Conservation (phyloP, 2,329 filamentous ascomycete species). For the Penicillium sp. region DNA sequence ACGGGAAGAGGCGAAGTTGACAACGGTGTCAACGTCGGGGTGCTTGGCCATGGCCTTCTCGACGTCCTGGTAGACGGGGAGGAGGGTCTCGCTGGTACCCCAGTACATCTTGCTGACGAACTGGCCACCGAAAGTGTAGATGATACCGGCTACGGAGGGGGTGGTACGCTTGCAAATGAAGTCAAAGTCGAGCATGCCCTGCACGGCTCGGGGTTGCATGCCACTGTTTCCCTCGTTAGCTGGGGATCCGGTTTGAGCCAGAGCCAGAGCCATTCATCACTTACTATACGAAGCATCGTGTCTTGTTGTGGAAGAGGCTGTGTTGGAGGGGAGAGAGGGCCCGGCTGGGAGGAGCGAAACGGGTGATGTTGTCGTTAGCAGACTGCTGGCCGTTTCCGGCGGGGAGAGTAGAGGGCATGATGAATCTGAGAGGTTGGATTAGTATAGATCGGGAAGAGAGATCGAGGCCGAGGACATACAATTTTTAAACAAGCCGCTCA, state of each 20-base stretch:
- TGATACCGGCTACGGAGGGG: slow-evolving; percentile 96
- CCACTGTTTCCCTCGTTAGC: slow-evolving; percentile 56
- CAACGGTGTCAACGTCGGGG: slow-evolving; percentile 92
- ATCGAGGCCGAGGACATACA: slow-evolving; percentile 10
- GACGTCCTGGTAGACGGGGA: slow-evolving; percentile 96
- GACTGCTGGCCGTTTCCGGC: slow-evolving; percentile 61
- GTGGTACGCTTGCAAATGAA: slow-evolving; percentile 99
- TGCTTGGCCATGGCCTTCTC: slow-evolving; percentile 95
- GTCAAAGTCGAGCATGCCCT: slow-evolving; percentile 98
- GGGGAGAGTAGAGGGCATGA: slow-evolving; percentile 58
- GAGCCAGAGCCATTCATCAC: slow-evolving; percentile 28
- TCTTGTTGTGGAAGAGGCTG: slow-evolving; percentile 98
- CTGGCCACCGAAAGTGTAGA: slow-evolving; percentile 99
- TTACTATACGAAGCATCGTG: slow-evolving; percentile 98
- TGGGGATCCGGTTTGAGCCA: background rate
- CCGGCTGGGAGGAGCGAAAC: slow-evolving; percentile 90
- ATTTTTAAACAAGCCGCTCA: slow-evolving; percentile 22
- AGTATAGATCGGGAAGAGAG: background rate
- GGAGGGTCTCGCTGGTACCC: slow-evolving; percentile 98
- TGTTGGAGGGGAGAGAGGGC: slow-evolving; percentile 87
- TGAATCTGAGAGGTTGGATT: slow-evolving; percentile 31
- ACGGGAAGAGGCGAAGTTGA: slow-evolving; percentile 99
- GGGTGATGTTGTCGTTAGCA: slow-evolving; percentile 98
- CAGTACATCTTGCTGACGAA: slow-evolving; percentile 99
- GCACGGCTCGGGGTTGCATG: slow-evolving; percentile 90